Base-by-base conservation (phyloP, 306 rosid genomes). In the Trifolium subterraneum region DNA sequence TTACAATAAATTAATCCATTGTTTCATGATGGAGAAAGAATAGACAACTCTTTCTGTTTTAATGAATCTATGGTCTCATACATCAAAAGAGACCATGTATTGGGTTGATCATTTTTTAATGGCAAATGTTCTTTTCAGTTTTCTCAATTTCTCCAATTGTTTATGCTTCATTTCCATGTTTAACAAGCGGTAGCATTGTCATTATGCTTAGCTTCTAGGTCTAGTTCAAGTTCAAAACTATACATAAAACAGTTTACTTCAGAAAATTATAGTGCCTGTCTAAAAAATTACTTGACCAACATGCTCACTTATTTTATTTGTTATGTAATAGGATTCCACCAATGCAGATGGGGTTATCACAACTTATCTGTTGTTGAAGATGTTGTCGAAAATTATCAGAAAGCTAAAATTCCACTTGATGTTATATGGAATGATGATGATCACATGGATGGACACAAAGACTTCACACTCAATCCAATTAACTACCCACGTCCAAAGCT, bases 281-380 rank as follows among this genome's bases (percentile, higher is more conserved):
- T 39, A 39, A 39, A 2, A 9, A 39, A 39, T 15, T 44, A 18
- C 14, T 60, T 61, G 1, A 60, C 13, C 42, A 61, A 66, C 31
- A 14, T 70, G 15, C 22, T 64, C 3, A 11, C 47, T 31, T 47
- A 10, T 76, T 56, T 41, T 7, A 36, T 58, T 68, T 80, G 81
- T 50, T 16, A 42, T 6, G 15, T 2, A 70, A 18, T 85, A 92
- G 96, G 96, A 80, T 92, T 92, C 83, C 98, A 92, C 80, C 98
- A 92, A 78, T 90, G 98, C 75, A 88, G 91, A 87, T 92, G 96
- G 98, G 96, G 98, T 22, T 92, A 92, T 86, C 94, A 90, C 78
- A 90, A 92, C 78, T 72, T 92, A 72, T 92, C 96, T 15, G 88
- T 90, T 5, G 84, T 88, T 56, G 98, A 92, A 81, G 98, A 93